A percentile compares a stretch with the other conserved stretches of the same genome.
phyloP scores from a whole-genome alignment of 768 basidiomycete genomes.

The Amylocystis lapponica region DNA sequence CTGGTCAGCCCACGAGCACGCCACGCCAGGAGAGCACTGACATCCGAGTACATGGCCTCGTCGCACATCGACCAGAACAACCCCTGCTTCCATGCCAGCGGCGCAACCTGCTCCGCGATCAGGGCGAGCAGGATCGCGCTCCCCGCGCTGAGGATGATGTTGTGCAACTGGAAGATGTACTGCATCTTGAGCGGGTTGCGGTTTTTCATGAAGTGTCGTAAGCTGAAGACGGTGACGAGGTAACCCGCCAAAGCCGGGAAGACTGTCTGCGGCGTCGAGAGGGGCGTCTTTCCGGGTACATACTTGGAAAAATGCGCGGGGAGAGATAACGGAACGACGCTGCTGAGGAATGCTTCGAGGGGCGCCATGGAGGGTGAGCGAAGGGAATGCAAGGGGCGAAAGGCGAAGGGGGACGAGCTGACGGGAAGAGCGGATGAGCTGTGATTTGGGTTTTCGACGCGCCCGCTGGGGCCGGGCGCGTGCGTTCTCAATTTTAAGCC shows the following conservation, averaged over 20 bases:
- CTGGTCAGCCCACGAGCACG: slow-evolving; percentile 1
- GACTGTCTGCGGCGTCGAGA: slow-evolving; percentile 74
- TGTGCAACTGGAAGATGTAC: slow-evolving; percentile 84
- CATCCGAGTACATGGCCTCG: slow-evolving; percentile 77
- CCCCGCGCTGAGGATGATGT: slow-evolving; percentile 79
- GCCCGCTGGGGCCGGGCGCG: slow-evolving; percentile 17
- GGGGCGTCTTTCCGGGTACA: slow-evolving; percentile 69
- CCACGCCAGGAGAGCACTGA: slow-evolving; percentile 34
- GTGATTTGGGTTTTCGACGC: slow-evolving; percentile 6
- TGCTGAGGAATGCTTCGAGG: slow-evolving; percentile 68
- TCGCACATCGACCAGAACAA: slow-evolving; percentile 76
- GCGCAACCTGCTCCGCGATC: slow-evolving; percentile 88
- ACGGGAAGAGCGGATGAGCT: slow-evolving; percentile 2
- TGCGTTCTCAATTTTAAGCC: too few species aligned
- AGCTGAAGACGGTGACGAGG: slow-evolving; percentile 83
- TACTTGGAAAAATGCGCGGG: slow-evolving; percentile 56
- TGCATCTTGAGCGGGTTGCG: slow-evolving; percentile 70
- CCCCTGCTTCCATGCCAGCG: slow-evolving; percentile 67
- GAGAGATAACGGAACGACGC: slow-evolving; percentile 47
- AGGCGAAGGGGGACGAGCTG: neutral
- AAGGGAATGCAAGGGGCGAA: slow-evolving; percentile 12
- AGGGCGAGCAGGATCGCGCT: slow-evolving; percentile 81
- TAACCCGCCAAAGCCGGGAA: slow-evolving; percentile 67
- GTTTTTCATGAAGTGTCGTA: slow-evolving; percentile 79
- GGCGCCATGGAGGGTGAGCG: slow-evolving; percentile 49